Conservation (phyloP, 2,329 filamentous ascomycete species). For the Dissoconium aciculare region DNA sequence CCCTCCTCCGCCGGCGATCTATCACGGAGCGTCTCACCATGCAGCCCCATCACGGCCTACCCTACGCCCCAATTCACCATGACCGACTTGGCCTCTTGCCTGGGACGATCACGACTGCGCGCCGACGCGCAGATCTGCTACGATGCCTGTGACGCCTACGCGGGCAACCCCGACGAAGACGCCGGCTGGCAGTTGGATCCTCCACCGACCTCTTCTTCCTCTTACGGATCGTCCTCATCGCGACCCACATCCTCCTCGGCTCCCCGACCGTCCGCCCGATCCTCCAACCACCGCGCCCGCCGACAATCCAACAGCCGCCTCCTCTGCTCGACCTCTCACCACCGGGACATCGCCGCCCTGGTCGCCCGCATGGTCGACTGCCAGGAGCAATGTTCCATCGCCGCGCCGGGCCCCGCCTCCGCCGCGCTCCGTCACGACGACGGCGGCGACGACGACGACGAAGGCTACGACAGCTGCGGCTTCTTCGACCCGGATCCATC, state of each 20-base stretch:
- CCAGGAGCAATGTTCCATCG: slow-evolving; percentile 28
- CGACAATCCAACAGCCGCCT: slow-evolving; percentile 28
- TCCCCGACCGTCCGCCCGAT: slow-evolving; percentile 14
- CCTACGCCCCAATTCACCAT: slow-evolving; percentile 17
- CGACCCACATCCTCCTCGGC: neutral
- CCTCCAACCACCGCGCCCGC: slow-evolving; percentile 25
- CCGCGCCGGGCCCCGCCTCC: slow-evolving; percentile 5
- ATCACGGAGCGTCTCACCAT: slow-evolving; percentile 22
- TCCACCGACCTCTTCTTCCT: too few species aligned
- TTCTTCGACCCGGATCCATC: slow-evolving; percentile 8
- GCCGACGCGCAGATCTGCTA: slow-evolving; percentile 20
- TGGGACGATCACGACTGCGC: slow-evolving; percentile 15
- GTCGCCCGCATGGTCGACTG: slow-evolving; percentile 29
- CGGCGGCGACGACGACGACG: slow-evolving; percentile 12
- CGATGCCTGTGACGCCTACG: slow-evolving; percentile 22
- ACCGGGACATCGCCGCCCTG: slow-evolving; percentile 28
- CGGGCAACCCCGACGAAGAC: slow-evolving; percentile 19
- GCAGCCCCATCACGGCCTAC: slow-evolving; percentile 14
- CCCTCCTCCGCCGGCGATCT: slow-evolving; percentile 11
- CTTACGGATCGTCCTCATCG: neutral
- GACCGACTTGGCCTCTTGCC: slow-evolving; percentile 20
- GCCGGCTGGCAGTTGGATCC: slow-evolving; percentile 17
- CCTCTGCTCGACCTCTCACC: slow-evolving; percentile 26
- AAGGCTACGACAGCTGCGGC: slow-evolving; percentile 15
- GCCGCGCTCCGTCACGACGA: neutral